Conservation (phyloP, 441 rosid species). For the Manihot esculenta region DNA sequence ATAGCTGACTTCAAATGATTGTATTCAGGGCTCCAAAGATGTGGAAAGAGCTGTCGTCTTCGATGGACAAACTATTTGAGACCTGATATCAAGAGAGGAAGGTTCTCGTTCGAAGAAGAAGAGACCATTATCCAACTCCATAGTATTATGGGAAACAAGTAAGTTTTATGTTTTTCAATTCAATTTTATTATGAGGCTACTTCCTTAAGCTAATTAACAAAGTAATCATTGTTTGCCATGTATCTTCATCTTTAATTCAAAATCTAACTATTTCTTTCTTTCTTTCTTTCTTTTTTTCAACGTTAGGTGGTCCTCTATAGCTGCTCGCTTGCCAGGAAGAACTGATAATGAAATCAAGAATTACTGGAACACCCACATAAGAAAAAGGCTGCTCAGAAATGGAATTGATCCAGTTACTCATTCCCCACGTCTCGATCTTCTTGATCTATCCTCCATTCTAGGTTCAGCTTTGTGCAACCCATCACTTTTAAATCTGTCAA, state of each 20-base stretch:
- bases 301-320: constrained; percentile 93
- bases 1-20: too few species aligned
- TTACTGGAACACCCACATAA: constrained; percentile 90
- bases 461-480: constrained; percentile 43
- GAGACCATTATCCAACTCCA: too few species aligned
- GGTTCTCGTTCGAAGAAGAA: too few species aligned
- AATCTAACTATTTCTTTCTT: too few species aligned
- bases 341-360: constrained; percentile 34
- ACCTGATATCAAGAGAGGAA: too few species aligned
- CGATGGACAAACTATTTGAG: too few species aligned
- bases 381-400: constrained; percentile 70
- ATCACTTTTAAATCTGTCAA: constrained; percentile 42
- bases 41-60: too few species aligned
- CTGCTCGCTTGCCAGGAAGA: constrained; percentile 86
- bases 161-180: too few species aligned
- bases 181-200: too few species aligned
- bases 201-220: too few species aligned
- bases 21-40: background rate
- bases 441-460: constrained; percentile 61
- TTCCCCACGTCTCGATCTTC: constrained; percentile 68
- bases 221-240: background rate
- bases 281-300: constrained; percentile 8
- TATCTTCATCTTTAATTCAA: background rate
- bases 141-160: too few species aligned
- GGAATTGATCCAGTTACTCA: constrained; percentile 95